Conservation (phyloP, 305 asterid genomes). For the Andrographis paniculata region DNA sequence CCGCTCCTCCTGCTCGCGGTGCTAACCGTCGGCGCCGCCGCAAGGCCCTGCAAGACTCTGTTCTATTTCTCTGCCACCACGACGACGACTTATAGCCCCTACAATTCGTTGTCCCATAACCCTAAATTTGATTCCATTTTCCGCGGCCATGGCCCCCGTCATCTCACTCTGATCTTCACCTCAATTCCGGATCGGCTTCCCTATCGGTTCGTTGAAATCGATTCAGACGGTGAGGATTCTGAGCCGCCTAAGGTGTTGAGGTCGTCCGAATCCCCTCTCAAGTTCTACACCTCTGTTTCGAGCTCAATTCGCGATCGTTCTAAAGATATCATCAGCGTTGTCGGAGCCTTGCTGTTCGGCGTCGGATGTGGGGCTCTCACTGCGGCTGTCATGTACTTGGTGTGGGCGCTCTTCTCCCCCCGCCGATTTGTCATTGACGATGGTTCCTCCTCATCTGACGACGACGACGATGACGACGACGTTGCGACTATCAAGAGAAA, state of each 20-base stretch:
- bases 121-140: conserved; percentile 23
- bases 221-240: conserved; percentile 9
- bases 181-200: too few relatives aligned
- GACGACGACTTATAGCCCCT: conserved; percentile 28
- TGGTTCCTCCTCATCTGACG: conserved; percentile 23
- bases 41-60: conserved; percentile 68
- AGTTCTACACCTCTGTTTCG: conserved; percentile 30
- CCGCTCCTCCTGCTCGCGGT: conserved; percentile 27
- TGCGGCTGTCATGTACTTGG: conserved; percentile 42
- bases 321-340: conserved; percentile 55
- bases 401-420: conserved; percentile 46
- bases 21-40: conserved; percentile 38
- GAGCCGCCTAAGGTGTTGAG: conserved; percentile 15
- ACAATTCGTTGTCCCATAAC: conserved; percentile 18
- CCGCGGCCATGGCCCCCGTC: conserved; percentile 25
- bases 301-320: conserved; percentile 47
- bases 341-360: conserved; percentile 57
- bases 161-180: conserved; percentile 37
- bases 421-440: conserved; percentile 28
- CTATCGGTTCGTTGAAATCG: too few relatives aligned
- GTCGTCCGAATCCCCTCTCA: conserved; percentile 26
- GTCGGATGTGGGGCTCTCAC: conserved; percentile 56
- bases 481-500: conserved; percentile 29
- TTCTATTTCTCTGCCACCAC: conserved; percentile 49
- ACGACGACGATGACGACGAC: conserved; percentile 23